Conservation (phyloP, 2,329 filamentous ascomycete species). For the Pseudogymnoascus sp. region DNA sequence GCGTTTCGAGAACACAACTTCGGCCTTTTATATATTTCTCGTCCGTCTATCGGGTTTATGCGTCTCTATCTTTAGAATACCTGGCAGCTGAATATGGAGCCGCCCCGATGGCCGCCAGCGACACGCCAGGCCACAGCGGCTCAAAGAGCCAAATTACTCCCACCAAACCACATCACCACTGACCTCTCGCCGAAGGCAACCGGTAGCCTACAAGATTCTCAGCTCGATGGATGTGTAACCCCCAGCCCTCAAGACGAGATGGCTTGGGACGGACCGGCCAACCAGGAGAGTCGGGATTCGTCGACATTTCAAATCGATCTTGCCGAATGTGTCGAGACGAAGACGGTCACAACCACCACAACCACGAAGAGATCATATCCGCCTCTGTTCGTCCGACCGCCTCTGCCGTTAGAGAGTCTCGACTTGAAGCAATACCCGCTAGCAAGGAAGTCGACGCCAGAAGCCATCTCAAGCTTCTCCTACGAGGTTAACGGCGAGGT, state of each 20-base stretch:
- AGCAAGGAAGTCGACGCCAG: constrained; percentile 74
- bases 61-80: constrained; percentile 3
- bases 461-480: constrained; percentile 68
- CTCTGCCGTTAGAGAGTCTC: constrained; percentile 55
- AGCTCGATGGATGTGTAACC: background rate
- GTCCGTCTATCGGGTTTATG: constrained; percentile 5
- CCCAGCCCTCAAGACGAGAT: background rate
- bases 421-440: constrained; percentile 89
- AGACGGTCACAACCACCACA: constrained; percentile 81
- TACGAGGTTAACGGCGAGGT: constrained; percentile 62
- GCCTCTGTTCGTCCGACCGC: constrained; percentile 71
- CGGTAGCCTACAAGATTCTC: background rate
- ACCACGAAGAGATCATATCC: constrained; percentile 82
- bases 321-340: constrained; percentile 61
- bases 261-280: background rate
- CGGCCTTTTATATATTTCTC: background rate
- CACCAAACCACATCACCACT: constrained; percentile 3
- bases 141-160: background rate
- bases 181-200: background rate
- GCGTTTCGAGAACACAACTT: background rate
- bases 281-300: constrained; percentile 14
- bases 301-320: constrained; percentile 43
- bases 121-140: constrained; percentile 7
- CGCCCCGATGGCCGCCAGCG: constrained; percentile 8
- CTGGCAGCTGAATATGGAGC: constrained; percentile 8